A percentile compares a stretch with the other conserved stretches of the same genome.
Conservation (phyloP, 345 rosid genomes). For the Cardamine chenopodiifolia region DNA sequence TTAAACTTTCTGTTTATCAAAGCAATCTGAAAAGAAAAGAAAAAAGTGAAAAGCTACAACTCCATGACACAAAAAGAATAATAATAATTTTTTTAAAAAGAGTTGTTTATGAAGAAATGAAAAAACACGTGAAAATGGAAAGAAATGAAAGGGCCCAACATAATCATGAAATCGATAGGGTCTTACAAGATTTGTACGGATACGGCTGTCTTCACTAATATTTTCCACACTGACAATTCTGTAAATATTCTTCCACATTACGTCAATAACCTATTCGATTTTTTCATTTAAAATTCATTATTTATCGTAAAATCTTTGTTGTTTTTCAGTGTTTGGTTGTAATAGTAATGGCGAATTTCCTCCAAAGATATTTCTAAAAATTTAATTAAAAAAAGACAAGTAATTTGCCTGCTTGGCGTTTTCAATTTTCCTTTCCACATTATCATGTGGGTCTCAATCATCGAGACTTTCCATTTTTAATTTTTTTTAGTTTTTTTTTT, state of each 20-base stretch:
- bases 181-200: conserved; percentile 38
- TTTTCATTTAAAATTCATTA: background rate
- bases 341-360: conserved; percentile 38
- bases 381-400: background rate
- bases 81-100: background rate
- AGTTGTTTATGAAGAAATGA: background rate
- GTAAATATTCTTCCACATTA: conserved; percentile 36
- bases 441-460: conserved; percentile 49
- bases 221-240: conserved; percentile 22
- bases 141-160: conserved; percentile 1
- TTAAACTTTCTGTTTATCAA: background rate
- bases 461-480: conserved; percentile 38
- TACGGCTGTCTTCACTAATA: conserved; percentile 25
- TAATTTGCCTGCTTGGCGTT: conserved; percentile 31
- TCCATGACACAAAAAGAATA: background rate
- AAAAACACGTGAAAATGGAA: background rate
- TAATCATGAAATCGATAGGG: conserved; percentile 6
- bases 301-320: conserved; percentile 22
- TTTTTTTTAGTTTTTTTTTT: background rate
- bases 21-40: background rate
- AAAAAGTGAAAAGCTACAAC: background rate
- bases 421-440: conserved; percentile 19
- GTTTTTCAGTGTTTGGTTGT: conserved; percentile 38
- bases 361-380: background rate
- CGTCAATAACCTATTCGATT: conserved; percentile 26